Evolutionary conservation across 2,329 filamentous ascomycete species (phyloP), one percentile per base, ranked within the genome.

Genomic region (Aspergillus sp.): DNA sequence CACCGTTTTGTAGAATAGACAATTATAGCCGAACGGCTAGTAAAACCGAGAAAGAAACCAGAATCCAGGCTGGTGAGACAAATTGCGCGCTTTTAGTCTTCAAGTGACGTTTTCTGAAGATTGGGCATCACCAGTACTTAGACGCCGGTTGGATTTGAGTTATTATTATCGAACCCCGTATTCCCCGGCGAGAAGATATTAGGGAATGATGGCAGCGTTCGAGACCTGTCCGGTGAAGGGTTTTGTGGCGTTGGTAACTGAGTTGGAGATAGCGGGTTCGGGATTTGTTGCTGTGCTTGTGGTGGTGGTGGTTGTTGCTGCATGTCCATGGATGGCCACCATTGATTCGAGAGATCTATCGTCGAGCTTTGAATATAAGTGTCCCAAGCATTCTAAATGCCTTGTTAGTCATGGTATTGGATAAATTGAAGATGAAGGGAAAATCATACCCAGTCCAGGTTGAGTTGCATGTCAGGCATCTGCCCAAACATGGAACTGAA

Each of bases 361-460:
- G 71, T 80, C 6, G 84, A 80, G 55, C 84, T 85, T 71, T 89
- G 87, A 52, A 90, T 85, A 66, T 89, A 90, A 6, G 82, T 85
- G 69, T 90, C 87, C 87, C 87, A 90, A 29, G 86, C 85, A 62
- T 88, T 84, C 86, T 88, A 64, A 7, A 42, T 7, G 39, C 29
- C 64, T 31, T 51, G 53, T 56, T 46, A 68, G 70, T 77, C 57
- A 75, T 67, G 47, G 62, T 62, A 61, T 46, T 24, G 29, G 12
- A 22, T 42, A 42, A 6, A 6, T 4, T 53, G 26, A 9, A 51
- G 26, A 54, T 29, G 45, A 57, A 49, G 1, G 12, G n/a, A 32
- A 65, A 29, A 49, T 76, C 83, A 73, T 80, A 89, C 87, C 85
- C 85, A 88, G 62, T 87, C 85, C 61, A 88, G 74, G 67, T 85